A percentile compares a stretch with the other conserved stretches of the same genome.
Conservation (phyloP, 192 early-diverging fungal species). For the Radiomyces spectabilis region DNA sequence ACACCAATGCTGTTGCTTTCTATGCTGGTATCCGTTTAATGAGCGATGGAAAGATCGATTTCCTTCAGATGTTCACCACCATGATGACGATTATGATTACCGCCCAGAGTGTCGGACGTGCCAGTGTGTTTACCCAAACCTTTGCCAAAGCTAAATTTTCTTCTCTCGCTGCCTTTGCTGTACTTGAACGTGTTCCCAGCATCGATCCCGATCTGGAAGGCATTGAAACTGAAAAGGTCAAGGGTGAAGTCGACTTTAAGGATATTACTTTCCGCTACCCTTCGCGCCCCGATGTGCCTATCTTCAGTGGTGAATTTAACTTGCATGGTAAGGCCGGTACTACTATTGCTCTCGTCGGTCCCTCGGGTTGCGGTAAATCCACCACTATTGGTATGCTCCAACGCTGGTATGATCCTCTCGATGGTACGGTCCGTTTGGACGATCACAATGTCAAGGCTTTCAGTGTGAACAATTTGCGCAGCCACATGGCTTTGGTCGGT, state of each 20-base stretch:
- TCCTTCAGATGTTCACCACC: slow-evolving; percentile 52
- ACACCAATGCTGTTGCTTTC: slow-evolving; percentile 68
- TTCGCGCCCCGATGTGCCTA: slow-evolving; percentile 44
- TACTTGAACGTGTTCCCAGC: slow-evolving; percentile 57
- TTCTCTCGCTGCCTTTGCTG: slow-evolving; percentile 58
- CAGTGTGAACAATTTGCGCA: slow-evolving; percentile 56
- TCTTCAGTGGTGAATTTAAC: slow-evolving; percentile 54
- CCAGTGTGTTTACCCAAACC: slow-evolving; percentile 61
- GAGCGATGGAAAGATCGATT: slow-evolving; percentile 32
- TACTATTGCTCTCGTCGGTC: slow-evolving; percentile 82
- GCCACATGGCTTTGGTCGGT: slow-evolving; percentile 71
- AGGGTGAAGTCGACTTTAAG: slow-evolving; percentile 44
- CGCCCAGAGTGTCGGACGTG: slow-evolving; percentile 55
- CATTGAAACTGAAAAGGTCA: slow-evolving; percentile 21
- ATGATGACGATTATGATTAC: slow-evolving; percentile 74
- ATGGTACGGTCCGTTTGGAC: slow-evolving; percentile 60
- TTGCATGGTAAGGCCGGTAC: slow-evolving; percentile 40
- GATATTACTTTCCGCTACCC: slow-evolving; percentile 61
- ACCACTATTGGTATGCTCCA: slow-evolving; percentile 56
- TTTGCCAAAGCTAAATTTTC: slow-evolving; percentile 77
- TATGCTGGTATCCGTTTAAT: slow-evolving; percentile 64
- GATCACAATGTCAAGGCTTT: slow-evolving; percentile 47
- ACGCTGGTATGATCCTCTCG: slow-evolving; percentile 70
- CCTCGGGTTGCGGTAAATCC: slow-evolving; percentile 80
- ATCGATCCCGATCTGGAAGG: slow-evolving; percentile 56